A percentile compares a stretch with the other conserved stretches of the same genome.
These are phyloP conservation scores for Russula ochroleuca DNA, from an alignment of 768 basidiomycete species.

Conservation along the genomic window DNA sequence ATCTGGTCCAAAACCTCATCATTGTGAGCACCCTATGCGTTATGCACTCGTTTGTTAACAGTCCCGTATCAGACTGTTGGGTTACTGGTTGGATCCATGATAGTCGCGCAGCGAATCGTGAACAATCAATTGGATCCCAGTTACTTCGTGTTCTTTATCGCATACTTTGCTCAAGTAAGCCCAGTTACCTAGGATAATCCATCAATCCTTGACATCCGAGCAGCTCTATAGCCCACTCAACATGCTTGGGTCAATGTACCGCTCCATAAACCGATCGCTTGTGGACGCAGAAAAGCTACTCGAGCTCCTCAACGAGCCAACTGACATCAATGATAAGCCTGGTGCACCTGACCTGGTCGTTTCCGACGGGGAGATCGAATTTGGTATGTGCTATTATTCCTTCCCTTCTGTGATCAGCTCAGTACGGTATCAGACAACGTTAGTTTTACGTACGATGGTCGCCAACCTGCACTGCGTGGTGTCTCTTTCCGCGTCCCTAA, in stretches of 20 bases:
- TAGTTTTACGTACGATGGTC: conserved; percentile 76
- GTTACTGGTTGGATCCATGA: conserved; percentile 74
- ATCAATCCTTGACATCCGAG: conserved; percentile 12
- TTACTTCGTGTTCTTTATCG: conserved; percentile 76
- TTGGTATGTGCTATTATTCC: conserved; percentile 49
- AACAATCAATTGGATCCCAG: conserved; percentile 48
- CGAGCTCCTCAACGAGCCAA: conserved; percentile 73
- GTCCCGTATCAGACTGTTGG: conserved; percentile 54
- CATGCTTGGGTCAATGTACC: conserved; percentile 75
- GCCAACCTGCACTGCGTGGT: conserved; percentile 62
- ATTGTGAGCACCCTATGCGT: conserved; percentile 45
- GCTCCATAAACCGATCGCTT: conserved; percentile 67
- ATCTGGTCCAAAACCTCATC: conserved; percentile 76
- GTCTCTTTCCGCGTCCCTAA: conserved; percentile 88
- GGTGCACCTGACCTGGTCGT: conserved; percentile 70
- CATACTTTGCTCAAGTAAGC: conserved; percentile 72
- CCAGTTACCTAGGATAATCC: neutral
- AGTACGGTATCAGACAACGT: conserved; percentile 60
- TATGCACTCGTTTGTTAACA: neutral
- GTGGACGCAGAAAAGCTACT: conserved; percentile 84
- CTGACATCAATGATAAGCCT: conserved; percentile 78
- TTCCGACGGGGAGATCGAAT: conserved; percentile 76
- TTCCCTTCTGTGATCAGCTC: neutral
- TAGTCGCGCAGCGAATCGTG: conserved; percentile 69
- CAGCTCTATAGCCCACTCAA: conserved; percentile 72